A percentile compares a stretch with the other conserved stretches of the same genome.
phyloP scores from a whole-genome alignment of 2,329 filamentous ascomycete genomes.

The Botryosphaeria dothidea region DNA sequence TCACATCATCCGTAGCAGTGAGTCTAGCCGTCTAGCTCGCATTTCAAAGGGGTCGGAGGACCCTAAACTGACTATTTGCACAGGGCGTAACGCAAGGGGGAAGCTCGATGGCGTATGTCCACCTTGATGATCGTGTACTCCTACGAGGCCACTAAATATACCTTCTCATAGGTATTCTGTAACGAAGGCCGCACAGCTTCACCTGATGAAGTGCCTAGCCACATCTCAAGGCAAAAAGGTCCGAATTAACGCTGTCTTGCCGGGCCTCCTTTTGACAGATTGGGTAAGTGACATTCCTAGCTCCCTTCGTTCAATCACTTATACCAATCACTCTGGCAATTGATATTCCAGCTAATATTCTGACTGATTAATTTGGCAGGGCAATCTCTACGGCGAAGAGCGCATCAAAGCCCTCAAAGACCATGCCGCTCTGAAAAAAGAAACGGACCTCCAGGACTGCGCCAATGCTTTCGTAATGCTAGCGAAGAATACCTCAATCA shows the following conservation, averaged over 20 bases:
- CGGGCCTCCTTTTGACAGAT: constrained; percentile 63
- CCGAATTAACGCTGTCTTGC: constrained; percentile 61
- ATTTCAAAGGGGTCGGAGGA: background rate
- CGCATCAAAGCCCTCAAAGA: constrained; percentile 55
- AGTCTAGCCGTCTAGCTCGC: constrained; percentile 20
- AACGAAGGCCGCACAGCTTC: constrained; percentile 62
- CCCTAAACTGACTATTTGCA: background rate
- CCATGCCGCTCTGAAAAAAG: constrained; percentile 61
- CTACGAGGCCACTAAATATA: background rate
- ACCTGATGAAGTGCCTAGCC: constrained; percentile 63
- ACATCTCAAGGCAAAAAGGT: constrained; percentile 59
- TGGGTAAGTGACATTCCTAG: constrained; percentile 57
- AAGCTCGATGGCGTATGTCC: constrained; percentile 57
- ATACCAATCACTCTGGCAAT: too few species aligned
- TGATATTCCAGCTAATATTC: too few species aligned
- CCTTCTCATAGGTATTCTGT: constrained; percentile 59
- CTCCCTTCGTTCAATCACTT: background rate
- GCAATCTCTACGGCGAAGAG: constrained; percentile 54
- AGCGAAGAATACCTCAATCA: constrained; percentile 55
- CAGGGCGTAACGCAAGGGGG: constrained; percentile 53
- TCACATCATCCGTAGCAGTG: constrained; percentile 64
- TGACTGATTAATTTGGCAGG: too few species aligned
- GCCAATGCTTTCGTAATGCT: constrained; percentile 57
- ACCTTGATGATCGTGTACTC: background rate
- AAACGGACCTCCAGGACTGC: constrained; percentile 55